Base-by-base conservation (phyloP, 305 asterid genomes). In the Rubia peregrina region DNA sequence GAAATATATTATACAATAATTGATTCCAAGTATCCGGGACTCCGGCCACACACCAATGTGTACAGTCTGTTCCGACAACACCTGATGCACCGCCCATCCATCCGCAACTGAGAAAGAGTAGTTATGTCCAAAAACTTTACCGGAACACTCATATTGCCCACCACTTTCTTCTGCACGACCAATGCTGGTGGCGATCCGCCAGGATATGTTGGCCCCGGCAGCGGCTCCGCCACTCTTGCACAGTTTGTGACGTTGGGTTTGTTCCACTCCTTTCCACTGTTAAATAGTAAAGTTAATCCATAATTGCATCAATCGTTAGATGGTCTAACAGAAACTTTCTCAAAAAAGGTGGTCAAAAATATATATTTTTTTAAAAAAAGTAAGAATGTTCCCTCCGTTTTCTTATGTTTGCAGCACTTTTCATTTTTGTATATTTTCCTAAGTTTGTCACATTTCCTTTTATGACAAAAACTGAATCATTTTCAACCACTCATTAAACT, bases 21-120 rank as follows among this genome's bases (percentile, higher is more conserved):
- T 71, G 65, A 77, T 87, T 89, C 95, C 93, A 89, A 0, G 89
- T 84, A 65, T 89, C 89, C 6, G 84, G 85, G 2, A 87, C 85
- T 6, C 90, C 90, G 5, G 79, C 86, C 6, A 76, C 46, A 11
- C 86, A 82, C 86, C 86, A 82, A 62, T 79, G 86, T 0, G 80
- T 69, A 65, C 86, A 82, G 61, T 82, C 86, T 7, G 19, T 36
- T 7, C 53, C 30, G 1, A 65, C 79, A 5, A 71, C 16, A 0
- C 42, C 7, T 9, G 69, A 78, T 16, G 3, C 69, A 0, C 81
- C 81, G 86, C 0, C 76, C 86, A 55, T 82, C 84, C 36, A 79
- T 72, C 13, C 84, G 65, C 21, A 82, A 8, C 3, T 76, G 86
- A 36, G 84, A 69, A 17, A 82, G 73, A 8, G 49, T 42, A 6